phyloP scores from a whole-genome alignment of 768 basidiomycete species.

The Dioszegia aurantiaca region DNA sequence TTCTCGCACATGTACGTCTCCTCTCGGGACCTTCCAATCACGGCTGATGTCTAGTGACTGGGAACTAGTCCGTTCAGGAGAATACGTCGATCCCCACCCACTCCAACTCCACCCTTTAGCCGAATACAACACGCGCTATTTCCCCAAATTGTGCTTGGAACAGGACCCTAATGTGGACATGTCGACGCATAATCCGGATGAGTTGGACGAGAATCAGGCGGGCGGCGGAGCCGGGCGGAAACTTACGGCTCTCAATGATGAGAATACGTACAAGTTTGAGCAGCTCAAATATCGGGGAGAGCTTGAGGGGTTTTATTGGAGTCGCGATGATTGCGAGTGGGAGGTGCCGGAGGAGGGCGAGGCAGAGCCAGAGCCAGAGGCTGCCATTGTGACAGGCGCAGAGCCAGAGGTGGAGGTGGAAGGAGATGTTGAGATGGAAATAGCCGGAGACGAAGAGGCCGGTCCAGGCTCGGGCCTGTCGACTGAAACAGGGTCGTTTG shows the following conservation, averaged over 20 bases:
- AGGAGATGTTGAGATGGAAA: conserved; percentile 1
- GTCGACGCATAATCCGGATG: conserved; percentile 25
- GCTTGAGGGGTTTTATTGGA: conserved; percentile 35
- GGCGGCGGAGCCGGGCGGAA: neutral
- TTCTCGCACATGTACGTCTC: conserved; percentile 82
- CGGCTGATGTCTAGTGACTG: conserved; percentile 55
- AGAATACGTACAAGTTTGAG: conserved; percentile 27
- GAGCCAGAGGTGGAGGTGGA: conserved; percentile 6
- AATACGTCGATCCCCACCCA: conserved; percentile 56
- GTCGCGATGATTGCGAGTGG: conserved; percentile 19
- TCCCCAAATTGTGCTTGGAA: conserved; percentile 97
- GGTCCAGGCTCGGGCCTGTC: too few species aligned
- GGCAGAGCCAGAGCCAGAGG: too few species aligned
- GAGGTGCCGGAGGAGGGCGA: too few species aligned
- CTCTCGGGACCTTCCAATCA: conserved; percentile 14
- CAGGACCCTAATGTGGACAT: conserved; percentile 72
- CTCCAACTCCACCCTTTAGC: conserved; percentile 61
- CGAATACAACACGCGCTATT: conserved; percentile 94
- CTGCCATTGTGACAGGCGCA: conserved; percentile 2
- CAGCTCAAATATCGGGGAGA: conserved; percentile 28
- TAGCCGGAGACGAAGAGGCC: too few species aligned
- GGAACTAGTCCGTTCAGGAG: conserved; percentile 65
- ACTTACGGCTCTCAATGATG: conserved; percentile 34
- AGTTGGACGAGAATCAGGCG: neutral
- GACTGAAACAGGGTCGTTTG: neutral